Base-by-base conservation (phyloP, 23 red algal species). In the Cyanidium caldarium region DNA sequence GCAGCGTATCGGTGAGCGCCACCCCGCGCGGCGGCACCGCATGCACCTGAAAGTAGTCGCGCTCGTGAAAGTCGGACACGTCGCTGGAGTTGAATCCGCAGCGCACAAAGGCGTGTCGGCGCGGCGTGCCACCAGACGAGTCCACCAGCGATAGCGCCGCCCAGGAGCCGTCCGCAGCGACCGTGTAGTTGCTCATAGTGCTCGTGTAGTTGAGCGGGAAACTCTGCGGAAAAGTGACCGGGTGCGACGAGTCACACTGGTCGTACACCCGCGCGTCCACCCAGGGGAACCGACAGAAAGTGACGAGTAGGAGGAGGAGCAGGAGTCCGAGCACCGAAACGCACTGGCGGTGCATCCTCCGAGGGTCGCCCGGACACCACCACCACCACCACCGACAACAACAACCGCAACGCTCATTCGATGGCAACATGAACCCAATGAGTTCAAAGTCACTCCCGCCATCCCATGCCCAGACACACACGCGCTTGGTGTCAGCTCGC, bases 1-100 rank as follows among this genome's bases (percentile, higher is more conserved):
- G 51, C n/a, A 61, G 51, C n/a, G 51, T 61, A 61, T 61, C 51
- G 51, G 51, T 61, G 51, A 61, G 51, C 13, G 51, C 51, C 51
- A 61, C 7, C 7, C 51, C 51, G 51, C 51, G 51, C 7, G 51
- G 51, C 7, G 51, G 51, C 5, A 61, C 51, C 13, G 51, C 51
- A 28, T 61, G 51, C n/a, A 61, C 51, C 21, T 61, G 51, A 5
- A 61, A 16, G n/a, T 10, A 28, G 7, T 28, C 51, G 51, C n/a
- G 5, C 7, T 5, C 31, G 51, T 61, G 19, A 61, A 61, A 61
- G 51, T 61, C 51, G 23, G 51, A 5, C n/a, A 28, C n/a, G 10
- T 61, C 23, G 51, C n/a, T 28, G 13, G 51, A 28, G 31, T 61
- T 28, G 51, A 61, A 61, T 10, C 51, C 51, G 31, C 51, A 61